A percentile compares a stretch with the other conserved stretches of the same genome.
These are phyloP conservation scores for Penicillium bialowiezense DNA, from an alignment of 495 filamentous ascomycete species.

Conservation along the genomic window DNA sequence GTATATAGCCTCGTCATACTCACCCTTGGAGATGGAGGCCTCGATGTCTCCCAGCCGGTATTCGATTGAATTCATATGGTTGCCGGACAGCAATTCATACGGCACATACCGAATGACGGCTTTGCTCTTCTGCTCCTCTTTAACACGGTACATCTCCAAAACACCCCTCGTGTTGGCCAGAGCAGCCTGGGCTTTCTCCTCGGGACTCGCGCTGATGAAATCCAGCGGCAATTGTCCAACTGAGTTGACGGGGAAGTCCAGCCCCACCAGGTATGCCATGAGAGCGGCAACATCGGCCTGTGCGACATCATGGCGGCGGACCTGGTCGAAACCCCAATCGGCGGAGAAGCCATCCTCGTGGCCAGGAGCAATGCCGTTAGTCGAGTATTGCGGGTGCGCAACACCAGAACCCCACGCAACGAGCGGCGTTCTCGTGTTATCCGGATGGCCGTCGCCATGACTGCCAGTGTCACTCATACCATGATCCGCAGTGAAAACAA, in stretches of 20 bases:
- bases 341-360: constrained; percentile 91
- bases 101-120: constrained; percentile 75
- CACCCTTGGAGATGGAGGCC: constrained; percentile 60
- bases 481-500: constrained; percentile 96
- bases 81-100: constrained; percentile 58
- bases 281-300: constrained; percentile 95
- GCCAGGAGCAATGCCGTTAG: constrained; percentile 58
- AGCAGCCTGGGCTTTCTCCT: constrained; percentile 80
- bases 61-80: constrained; percentile 59
- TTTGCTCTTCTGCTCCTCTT: constrained; percentile 79
- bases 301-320: constrained; percentile 83
- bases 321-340: constrained; percentile 79
- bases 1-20: constrained; percentile 71
- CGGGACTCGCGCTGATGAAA: constrained; percentile 67
- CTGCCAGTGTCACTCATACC: constrained; percentile 99
- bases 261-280: constrained; percentile 92
- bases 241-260: constrained; percentile 93
- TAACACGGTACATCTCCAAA: constrained; percentile 94
- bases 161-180: constrained; percentile 86
- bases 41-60: constrained; percentile 66
- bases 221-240: constrained; percentile 89
- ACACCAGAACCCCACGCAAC: constrained; percentile 95
- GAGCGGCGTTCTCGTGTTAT: constrained; percentile 93
- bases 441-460: constrained; percentile 95
- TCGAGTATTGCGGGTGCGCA: constrained; percentile 63